Base-by-base conservation (phyloP, 2,329 filamentous ascomycete species). In the Chaetomium globosum region DNA sequence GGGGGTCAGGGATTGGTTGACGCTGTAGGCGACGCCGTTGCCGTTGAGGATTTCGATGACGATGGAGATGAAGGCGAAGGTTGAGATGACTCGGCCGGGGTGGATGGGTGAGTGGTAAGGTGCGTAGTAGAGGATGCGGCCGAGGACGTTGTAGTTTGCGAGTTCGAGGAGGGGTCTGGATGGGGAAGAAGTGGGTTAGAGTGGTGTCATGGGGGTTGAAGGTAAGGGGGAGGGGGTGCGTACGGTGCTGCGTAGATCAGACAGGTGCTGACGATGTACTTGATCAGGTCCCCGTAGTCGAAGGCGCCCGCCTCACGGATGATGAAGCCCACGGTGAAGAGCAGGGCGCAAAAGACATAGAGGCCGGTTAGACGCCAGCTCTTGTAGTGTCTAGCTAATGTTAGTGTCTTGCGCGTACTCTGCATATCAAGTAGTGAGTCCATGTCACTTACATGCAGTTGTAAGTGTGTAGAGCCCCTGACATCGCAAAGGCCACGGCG, bases 71-170 rank as follows among this genome's bases (percentile, higher is more conserved):
- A 71, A 71, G 30, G 74, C 75, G 67, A 81, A 81, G n/a, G 75
- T 78, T 6, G 74, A 74, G 13, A 80, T 65, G 21, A 80, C 75
- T 13, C 74, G 74, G 43, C 75, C 74, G 0, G 79, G 78, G 46
- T 78, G 73, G 53, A 82, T 73, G 0, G 84, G 83, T 0, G 83
- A 77, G 63, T 82, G 77, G 69, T 85, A 84, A 0, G 85, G 85
- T 3, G 84, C 77, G 71, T 86, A 87, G 73, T 81, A 82, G n/a
- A 87, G 76, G n/a, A 84, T 77, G 3, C 83, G 80, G 3, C 80
- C 81, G 52, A 87, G 80, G 60, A 85, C 78, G 70, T 85, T 80
- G 74, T 86, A 87, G 71, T 87, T 85, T 51, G 81, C 79, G 1
- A 83, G 78, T 57, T 84, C 83, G 61, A 85, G 80, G 10, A 85